Evolutionary conservation across 495 filamentous ascomycete genomes (phyloP).

Genomic region (Hyaloscypha finlandica): DNA sequence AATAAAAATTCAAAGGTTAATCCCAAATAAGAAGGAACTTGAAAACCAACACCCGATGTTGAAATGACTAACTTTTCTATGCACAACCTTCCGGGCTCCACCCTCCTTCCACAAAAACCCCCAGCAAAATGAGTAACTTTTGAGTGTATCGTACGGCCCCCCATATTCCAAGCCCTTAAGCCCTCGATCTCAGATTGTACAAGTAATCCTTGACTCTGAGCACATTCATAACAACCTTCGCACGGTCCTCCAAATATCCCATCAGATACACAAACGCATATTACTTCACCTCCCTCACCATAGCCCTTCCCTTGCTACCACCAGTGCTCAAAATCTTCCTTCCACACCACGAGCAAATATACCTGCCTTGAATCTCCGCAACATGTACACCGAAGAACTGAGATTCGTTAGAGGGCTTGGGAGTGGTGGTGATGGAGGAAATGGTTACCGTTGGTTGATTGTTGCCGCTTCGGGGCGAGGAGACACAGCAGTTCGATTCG

Average conservation of each 20-base stretch:
- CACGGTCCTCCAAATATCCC: neutral
- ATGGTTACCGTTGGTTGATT: neutral
- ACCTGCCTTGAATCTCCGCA: neutral
- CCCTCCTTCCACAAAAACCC: too few relatives aligned
- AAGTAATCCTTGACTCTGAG: too few relatives aligned
- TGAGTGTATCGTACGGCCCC: too few relatives aligned
- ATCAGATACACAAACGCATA: neutral
- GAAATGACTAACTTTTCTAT: too few relatives aligned
- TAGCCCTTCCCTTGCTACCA: neutral
- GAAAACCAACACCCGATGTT: too few relatives aligned
- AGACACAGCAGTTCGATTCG: neutral
- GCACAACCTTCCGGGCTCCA: too few relatives aligned
- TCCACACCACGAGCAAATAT: neutral
- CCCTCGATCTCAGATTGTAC: too few relatives aligned
- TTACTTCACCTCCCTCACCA: neutral
- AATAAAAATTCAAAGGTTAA: too few relatives aligned
- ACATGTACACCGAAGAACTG: neutral
- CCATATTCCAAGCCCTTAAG: too few relatives aligned
- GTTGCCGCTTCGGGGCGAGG: neutral
- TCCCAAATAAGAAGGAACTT: too few relatives aligned
- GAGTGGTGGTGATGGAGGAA: neutral
- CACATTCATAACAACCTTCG: neutral
- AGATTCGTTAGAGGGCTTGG: neutral
- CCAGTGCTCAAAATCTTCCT: neutral
- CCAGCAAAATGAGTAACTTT: too few relatives aligned